phyloP scores from a whole-genome alignment of 306 rosid genomes.

The peach (Prunus persica) region Prunus_persica_NCBIv2 NC_034015.1:10824001-10824500 shows the following conservation, averaged over 20 bases:
- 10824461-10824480: not conserved
- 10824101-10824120: not conserved
- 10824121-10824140: not conserved
- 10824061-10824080: no score
- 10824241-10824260: slow-evolving; percentile 1
- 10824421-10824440: not conserved
- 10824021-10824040: no score
- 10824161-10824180: not conserved
- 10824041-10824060: no score
- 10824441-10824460: not conserved
- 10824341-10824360: not conserved
- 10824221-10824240: no score
- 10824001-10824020: no score
- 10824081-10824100: not conserved
- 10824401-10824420: slow-evolving; percentile 1
- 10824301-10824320: slow-evolving; percentile 1
- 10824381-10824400: slow-evolving; percentile 2
- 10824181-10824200: not conserved
- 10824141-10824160: not conserved
- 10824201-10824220: not conserved
- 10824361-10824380: not conserved
- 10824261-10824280: not conserved
- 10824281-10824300: not conserved
- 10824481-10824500: slow-evolving; percentile 6
- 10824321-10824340: not conserved